A percentile compares a stretch with the other conserved stretches of the same genome.
These are phyloP conservation scores for Termitomyces sp. DNA, from an alignment of 768 basidiomycete species.

Conservation along the genomic window DNA sequence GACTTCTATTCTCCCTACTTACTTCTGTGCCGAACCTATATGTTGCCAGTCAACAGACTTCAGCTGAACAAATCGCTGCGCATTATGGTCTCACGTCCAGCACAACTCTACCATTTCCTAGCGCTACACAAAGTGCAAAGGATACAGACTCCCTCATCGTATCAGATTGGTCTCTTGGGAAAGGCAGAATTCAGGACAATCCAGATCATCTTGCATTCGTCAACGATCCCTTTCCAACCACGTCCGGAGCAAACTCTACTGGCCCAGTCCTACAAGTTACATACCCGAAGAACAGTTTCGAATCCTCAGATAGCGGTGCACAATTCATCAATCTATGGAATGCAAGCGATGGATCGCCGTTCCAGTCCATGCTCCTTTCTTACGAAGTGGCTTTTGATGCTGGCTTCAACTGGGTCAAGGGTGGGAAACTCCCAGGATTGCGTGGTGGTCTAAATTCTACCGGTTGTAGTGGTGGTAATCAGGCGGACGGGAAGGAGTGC, in stretches of 20 bases:
- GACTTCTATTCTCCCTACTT: slow-evolving; percentile 15
- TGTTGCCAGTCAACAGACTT: slow-evolving; percentile 24
- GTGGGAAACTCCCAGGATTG: slow-evolving; percentile 74
- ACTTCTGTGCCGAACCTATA: slow-evolving; percentile 10
- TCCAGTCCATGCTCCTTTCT: slow-evolving; percentile 63
- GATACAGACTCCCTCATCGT: slow-evolving; percentile 48
- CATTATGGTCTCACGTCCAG: slow-evolving; percentile 53
- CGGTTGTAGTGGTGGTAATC: slow-evolving; percentile 67
- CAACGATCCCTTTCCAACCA: slow-evolving; percentile 60
- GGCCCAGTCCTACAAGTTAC: slow-evolving; percentile 55
- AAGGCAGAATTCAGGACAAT: slow-evolving; percentile 57
- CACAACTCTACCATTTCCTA: slow-evolving; percentile 62
- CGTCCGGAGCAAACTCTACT: slow-evolving; percentile 19
- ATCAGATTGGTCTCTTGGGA: slow-evolving; percentile 57
- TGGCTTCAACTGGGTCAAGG: slow-evolving; percentile 65
- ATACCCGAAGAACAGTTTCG: slow-evolving; percentile 59
- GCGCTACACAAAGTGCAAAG: slow-evolving; percentile 45
- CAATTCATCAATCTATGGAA: slow-evolving; percentile 73
- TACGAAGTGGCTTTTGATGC: slow-evolving; percentile 73
- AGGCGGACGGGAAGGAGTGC: slow-evolving; percentile 61
- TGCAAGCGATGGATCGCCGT: slow-evolving; percentile 46
- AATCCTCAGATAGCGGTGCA: slow-evolving; percentile 54
- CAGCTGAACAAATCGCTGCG: slow-evolving; percentile 37
- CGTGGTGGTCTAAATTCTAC: slow-evolving; percentile 59
- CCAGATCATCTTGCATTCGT: slow-evolving; percentile 56